A percentile compares a stretch with the other conserved stretches of the same genome.
phyloP scores from a whole-genome alignment of 257 asterid species.

The Solanum dulcamara region DNA sequence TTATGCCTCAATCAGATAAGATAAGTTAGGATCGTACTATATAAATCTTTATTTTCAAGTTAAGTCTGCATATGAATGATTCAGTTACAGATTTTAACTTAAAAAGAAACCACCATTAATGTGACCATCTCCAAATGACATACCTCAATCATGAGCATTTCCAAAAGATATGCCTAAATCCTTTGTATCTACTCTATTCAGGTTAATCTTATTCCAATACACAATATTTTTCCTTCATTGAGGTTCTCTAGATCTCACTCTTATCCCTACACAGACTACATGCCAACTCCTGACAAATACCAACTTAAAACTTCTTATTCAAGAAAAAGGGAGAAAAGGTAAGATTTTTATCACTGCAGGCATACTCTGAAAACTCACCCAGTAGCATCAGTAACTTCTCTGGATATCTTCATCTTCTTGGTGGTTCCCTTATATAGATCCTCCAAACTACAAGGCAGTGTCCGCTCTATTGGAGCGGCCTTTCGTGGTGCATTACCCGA shows the following conservation, averaged over 20 bases:
- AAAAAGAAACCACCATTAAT: neutral
- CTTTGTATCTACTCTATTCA: neutral
- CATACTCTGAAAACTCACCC: slow-evolving; percentile 28
- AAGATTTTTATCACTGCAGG: neutral
- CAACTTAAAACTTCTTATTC: neutral
- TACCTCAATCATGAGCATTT: neutral
- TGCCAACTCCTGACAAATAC: neutral
- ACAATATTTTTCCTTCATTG: neutral
- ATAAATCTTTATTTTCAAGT: neutral
- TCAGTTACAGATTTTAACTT: neutral
- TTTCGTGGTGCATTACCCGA: slow-evolving; percentile 21
- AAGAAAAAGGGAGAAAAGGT: neutral
- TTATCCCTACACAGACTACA: neutral
- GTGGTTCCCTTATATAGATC: slow-evolving; percentile 61
- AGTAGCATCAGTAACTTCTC: slow-evolving; percentile 42
- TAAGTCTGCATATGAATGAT: neutral
- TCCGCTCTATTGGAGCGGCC: slow-evolving; percentile 47
- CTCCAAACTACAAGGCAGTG: slow-evolving; percentile 57
- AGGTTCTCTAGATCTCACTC: neutral
- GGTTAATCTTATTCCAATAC: neutral
- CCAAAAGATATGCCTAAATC: neutral
- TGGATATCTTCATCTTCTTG: slow-evolving; percentile 68
- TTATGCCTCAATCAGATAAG: neutral
- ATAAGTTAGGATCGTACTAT: neutral
- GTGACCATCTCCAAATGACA: neutral